phyloP scores from a whole-genome alignment of 1,139 yeast genomes.

The Wickerhamomyces sp. region DNA sequence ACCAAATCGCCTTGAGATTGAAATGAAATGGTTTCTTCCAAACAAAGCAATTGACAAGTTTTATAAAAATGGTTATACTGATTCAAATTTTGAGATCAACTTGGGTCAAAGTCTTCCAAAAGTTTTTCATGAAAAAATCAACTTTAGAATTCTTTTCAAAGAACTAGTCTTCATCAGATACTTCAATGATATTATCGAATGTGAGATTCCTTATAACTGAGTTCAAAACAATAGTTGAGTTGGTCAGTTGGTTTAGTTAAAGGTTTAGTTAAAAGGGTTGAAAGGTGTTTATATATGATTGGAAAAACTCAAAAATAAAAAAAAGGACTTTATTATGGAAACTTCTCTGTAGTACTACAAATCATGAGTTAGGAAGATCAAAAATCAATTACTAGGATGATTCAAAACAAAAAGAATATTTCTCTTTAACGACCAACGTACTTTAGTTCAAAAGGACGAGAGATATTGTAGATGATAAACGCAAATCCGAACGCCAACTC shows the following conservation, averaged over 20 bases:
- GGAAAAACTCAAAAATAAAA: no score
- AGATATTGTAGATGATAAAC: slow-evolving; percentile 53
- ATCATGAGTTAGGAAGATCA: no score
- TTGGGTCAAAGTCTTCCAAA: background rate
- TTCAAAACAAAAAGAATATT: background rate
- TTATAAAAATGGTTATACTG: background rate
- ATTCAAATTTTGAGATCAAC: background rate
- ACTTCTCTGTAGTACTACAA: no score
- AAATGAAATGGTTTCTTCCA: background rate
- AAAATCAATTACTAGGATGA: background rate
- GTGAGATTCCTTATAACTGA: background rate
- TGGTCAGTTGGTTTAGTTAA: no score
- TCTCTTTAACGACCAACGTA: slow-evolving; percentile 42
- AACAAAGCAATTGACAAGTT: background rate
- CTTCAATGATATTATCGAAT: background rate
- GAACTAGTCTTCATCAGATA: background rate
- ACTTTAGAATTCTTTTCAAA: no score
- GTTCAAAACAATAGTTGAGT: background rate
- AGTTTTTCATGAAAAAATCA: background rate
- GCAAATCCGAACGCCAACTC: slow-evolving; percentile 73
- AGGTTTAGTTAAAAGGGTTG: no score
- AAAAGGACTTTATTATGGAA: no score
- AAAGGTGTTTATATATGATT: no score
- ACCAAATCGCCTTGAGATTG: background rate
- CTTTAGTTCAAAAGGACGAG: slow-evolving; percentile 68